Conservation (phyloP, 2,329 filamentous ascomycete species). For the Coleophoma cylindrospora region DNA sequence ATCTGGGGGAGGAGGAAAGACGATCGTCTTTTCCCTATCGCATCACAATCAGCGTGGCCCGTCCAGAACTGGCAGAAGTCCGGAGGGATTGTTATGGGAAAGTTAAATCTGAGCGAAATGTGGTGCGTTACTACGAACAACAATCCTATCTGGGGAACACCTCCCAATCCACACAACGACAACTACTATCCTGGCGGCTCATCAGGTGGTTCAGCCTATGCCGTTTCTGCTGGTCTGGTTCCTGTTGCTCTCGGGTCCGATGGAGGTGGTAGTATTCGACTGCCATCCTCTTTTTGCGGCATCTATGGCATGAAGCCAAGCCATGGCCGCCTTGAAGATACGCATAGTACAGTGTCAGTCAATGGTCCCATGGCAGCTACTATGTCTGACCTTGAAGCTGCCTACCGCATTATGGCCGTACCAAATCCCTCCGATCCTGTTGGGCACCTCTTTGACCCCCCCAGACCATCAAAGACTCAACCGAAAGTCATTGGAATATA, state of each 20-base stretch:
- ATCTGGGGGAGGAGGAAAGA: conserved; percentile 68
- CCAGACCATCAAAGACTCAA: conserved; percentile 33
- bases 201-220: conserved; percentile 87
- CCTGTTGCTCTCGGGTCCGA: conserved; percentile 80
- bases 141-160: conserved; percentile 79
- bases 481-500: conserved; percentile 66
- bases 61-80: conserved; percentile 65
- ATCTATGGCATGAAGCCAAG: conserved; percentile 77
- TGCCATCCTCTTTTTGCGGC: conserved; percentile 26
- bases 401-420: conserved; percentile 74
- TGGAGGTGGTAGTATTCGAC: conserved; percentile 63
- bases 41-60: conserved; percentile 65
- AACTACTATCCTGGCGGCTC: conserved; percentile 78
- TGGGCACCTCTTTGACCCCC: conserved; percentile 59
- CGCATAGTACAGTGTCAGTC: conserved; percentile 53
- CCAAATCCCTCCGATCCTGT: conserved; percentile 60
- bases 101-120: conserved; percentile 83
- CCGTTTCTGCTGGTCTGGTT: conserved; percentile 60
- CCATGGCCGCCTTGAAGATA: conserved; percentile 61
- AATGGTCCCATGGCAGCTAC: conserved; percentile 72
- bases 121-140: conserved; percentile 76
- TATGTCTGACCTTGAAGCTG: conserved; percentile 71
- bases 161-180: conserved; percentile 68
- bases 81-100: conserved; percentile 71
- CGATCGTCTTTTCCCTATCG: conserved; percentile 73